Evolutionary conservation across 2,329 filamentous ascomycete genomes (phyloP), one percentile per base, ranked within the genome.

Genomic region (Byssothecium circinans): DNA sequence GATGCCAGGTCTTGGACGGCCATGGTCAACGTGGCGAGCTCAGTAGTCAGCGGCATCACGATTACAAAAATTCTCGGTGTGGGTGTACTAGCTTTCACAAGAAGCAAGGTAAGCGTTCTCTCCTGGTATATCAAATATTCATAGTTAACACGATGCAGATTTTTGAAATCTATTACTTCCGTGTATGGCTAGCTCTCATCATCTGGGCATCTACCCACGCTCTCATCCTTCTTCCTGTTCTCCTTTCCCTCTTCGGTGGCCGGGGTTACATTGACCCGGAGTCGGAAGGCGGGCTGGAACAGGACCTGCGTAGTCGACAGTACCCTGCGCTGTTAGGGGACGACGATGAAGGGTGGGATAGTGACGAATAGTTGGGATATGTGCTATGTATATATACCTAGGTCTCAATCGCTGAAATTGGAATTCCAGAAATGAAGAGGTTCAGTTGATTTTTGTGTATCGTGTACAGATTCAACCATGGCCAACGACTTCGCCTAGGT

Each of bases 91-190:
- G 94, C 94, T 0, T 99, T 96, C 65, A 99, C 94, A 7, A 79
- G 89, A 42, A 95, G 89, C 71, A 99, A 97, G 58, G 67, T 68
- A 62, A 37, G 61, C 32, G 4, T 18, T 53, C 17, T 17, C 15
- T 36, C 25, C 25, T 27, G 23, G n/a, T 14, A 17, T 6, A 27
- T 8, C 15, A 39, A 19, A 19, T 15, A 36, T 19, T 18, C 15
- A 17, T 20, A 5, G 29, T 12, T 32, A 8, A 32, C 29, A 18
- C 18, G 18, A 6, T 10, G 11, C 45, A 70, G 82, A 99, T 99
- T 65, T 99, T 99, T 63, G 95, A 99, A 76, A 90, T 99, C 48
- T 99, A 99, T 75, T 99, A 99, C 74, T 99, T 99, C 80, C 83
- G 94, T 35, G 88, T 99, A 35, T 99, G 94, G 94, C 77, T 96